A percentile compares a stretch with the other conserved stretches of the same genome.
Evolutionary conservation across 768 basidiomycete species (phyloP).

Genomic region (Holtermannia corniformis): DNA sequence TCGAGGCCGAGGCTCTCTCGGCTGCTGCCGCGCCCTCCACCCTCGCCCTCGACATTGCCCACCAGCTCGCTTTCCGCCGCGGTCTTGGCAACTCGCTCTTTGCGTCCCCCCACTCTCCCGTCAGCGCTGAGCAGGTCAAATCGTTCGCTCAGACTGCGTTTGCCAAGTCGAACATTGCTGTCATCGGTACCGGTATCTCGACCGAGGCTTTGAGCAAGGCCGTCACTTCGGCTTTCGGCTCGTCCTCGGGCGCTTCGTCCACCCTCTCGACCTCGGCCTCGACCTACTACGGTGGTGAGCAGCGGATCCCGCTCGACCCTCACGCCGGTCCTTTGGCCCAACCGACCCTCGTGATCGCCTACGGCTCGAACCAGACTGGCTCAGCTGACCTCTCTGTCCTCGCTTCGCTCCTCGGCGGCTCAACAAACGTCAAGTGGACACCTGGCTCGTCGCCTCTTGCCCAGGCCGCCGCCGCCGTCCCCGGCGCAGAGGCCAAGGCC

Average conservation of each 20-base stretch:
- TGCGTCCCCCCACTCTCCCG: conserved; percentile 57
- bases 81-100: conserved; percentile 89
- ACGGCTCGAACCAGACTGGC: conserved; percentile 59
- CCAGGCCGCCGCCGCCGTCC: conserved; percentile 48
- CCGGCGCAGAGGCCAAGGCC: conserved; percentile 53
- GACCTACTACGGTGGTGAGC: conserved; percentile 76
- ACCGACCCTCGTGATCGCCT: conserved; percentile 74
- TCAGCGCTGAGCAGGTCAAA: conserved; percentile 51
- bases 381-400: conserved; percentile 65
- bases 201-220: conserved; percentile 58
- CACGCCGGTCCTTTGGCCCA: conserved; percentile 48
- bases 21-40: conserved; percentile 55
- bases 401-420: conserved; percentile 66
- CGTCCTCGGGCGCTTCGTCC: conserved; percentile 44
- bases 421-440: conserved; percentile 78
- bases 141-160: conserved; percentile 65
- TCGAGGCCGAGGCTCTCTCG: conserved; percentile 59
- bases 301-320: conserved; percentile 52
- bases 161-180: conserved; percentile 66
- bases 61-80: conserved; percentile 81
- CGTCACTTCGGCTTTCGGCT: conserved; percentile 58
- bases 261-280: conserved; percentile 43
- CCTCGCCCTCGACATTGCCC: conserved; percentile 75
- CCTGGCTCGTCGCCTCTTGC: conserved; percentile 61
- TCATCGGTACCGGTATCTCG: conserved; percentile 79